Conservation (phyloP, 352 stramenopile species). For the Aphanomyces invadans region DNA sequence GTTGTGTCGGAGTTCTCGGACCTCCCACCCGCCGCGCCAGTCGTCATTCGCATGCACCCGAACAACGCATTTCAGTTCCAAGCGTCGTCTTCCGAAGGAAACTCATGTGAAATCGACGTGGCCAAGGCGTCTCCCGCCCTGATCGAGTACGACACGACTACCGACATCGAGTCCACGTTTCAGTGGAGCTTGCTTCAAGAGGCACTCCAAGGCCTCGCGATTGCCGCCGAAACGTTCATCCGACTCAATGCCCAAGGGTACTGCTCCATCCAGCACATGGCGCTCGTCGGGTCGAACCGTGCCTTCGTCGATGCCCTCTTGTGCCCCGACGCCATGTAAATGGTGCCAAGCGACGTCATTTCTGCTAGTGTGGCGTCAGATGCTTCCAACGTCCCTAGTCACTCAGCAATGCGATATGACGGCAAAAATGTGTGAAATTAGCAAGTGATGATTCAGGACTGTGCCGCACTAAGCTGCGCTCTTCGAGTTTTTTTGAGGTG, state of each 20-base stretch:
- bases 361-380: too few species aligned
- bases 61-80: background rate
- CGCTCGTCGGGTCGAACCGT: conserved; percentile 58
- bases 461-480: background rate
- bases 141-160: conserved; percentile 53
- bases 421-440: too few species aligned
- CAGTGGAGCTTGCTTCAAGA: conserved; percentile 76
- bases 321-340: conserved; percentile 59
- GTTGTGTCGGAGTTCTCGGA: conserved; percentile 79
- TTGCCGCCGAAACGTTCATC: conserved; percentile 77
- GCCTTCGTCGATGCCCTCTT: conserved; percentile 76
- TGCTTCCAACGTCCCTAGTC: too few species aligned
- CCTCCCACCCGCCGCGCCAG: conserved; percentile 65
- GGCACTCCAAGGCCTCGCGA: conserved; percentile 61
- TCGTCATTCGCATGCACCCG: conserved; percentile 61
- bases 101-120: conserved; percentile 78
- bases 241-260: conserved; percentile 75
- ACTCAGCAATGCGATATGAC: too few species aligned
- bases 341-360: conserved; percentile 53
- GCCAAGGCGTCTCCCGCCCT: conserved; percentile 57
- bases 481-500: background rate
- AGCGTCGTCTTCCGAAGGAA: conserved; percentile 16
- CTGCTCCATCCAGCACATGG: conserved; percentile 78
- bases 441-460: too few species aligned
- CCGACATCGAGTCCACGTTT: conserved; percentile 47